These are phyloP conservation scores for Carex littledalei DNA, from an alignment of 176 grass and related monocot species.

Conservation along the genomic window DNA sequence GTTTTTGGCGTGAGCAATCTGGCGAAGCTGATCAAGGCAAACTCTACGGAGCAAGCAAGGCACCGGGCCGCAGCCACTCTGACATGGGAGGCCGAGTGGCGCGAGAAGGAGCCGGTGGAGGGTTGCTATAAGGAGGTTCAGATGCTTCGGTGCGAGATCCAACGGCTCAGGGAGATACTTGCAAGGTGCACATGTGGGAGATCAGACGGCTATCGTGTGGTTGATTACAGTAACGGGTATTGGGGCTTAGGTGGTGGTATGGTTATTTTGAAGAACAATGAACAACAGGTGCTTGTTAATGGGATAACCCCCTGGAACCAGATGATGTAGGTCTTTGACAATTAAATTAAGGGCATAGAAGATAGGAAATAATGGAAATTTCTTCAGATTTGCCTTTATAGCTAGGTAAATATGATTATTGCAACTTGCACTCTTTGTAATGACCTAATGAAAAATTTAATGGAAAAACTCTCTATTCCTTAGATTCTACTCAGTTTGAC, in stretches of 20 bases:
- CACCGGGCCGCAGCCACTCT: constrained; percentile 56
- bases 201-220: not conserved
- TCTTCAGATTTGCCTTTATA: not conserved
- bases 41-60: constrained; percentile 40
- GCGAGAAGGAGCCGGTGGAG: constrained; percentile 56
- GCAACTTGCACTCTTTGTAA: constrained; percentile 5
- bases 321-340: not conserved
- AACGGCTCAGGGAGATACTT: constrained; percentile 44
- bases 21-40: constrained; percentile 76
- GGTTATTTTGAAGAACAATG: constrained; percentile 12
- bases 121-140: constrained; percentile 67
- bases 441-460: not conserved
- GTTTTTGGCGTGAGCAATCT: constrained; percentile 72
- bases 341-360: not conserved
- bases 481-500: not conserved
- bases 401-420: not conserved
- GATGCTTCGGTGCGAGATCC: constrained; percentile 55
- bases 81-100: constrained; percentile 72
- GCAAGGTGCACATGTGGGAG: constrained; percentile 26
- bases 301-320: constrained; percentile 4
- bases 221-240: constrained; percentile 12
- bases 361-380: constrained; percentile 5
- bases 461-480: not conserved
- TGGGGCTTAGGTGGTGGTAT: constrained; percentile 23
- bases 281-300: constrained; percentile 20